Evolutionary conservation across 805 yeast species (phyloP).

Genomic region (Pichia eremophila): DNA sequence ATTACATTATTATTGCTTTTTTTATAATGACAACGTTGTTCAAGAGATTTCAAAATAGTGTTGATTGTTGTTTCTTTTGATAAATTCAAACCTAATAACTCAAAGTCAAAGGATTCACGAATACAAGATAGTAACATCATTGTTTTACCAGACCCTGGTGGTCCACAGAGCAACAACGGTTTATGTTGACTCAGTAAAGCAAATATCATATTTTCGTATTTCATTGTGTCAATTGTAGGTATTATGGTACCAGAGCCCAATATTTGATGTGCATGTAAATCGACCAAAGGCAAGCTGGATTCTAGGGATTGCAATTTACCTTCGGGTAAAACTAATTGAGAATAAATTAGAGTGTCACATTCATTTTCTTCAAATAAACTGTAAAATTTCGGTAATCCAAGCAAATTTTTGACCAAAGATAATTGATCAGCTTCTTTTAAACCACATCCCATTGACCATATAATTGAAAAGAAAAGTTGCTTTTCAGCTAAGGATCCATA

Average conservation of each 20-base stretch:
- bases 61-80: slow-evolving; percentile 70
- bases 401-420: slow-evolving; percentile 26
- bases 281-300: slow-evolving; percentile 30
- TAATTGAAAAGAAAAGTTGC: neutral
- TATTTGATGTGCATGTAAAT: slow-evolving; percentile 52
- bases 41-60: slow-evolving; percentile 52
- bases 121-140: slow-evolving; percentile 75
- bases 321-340: slow-evolving; percentile 35
- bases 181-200: slow-evolving; percentile 45
- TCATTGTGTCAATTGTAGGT: slow-evolving; percentile 69
- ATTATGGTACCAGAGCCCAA: slow-evolving; percentile 54
- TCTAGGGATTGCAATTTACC: slow-evolving; percentile 39
- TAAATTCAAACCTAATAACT: slow-evolving; percentile 64
- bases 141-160: slow-evolving; percentile 96
- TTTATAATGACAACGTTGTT: slow-evolving; percentile 60
- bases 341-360: slow-evolving; percentile 28
- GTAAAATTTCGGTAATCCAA: slow-evolving; percentile 15
- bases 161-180: slow-evolving; percentile 78
- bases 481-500: no score
- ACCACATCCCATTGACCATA: slow-evolving; percentile 22
- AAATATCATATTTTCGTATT: slow-evolving; percentile 54
- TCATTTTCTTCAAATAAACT: neutral
- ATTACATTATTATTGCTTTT: slow-evolving; percentile 41
- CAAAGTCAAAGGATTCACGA: slow-evolving; percentile 45
- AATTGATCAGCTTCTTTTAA: slow-evolving; percentile 30